phyloP scores from a whole-genome alignment of 2,329 filamentous ascomycete species.

The Elsinoe perseae region DNA sequence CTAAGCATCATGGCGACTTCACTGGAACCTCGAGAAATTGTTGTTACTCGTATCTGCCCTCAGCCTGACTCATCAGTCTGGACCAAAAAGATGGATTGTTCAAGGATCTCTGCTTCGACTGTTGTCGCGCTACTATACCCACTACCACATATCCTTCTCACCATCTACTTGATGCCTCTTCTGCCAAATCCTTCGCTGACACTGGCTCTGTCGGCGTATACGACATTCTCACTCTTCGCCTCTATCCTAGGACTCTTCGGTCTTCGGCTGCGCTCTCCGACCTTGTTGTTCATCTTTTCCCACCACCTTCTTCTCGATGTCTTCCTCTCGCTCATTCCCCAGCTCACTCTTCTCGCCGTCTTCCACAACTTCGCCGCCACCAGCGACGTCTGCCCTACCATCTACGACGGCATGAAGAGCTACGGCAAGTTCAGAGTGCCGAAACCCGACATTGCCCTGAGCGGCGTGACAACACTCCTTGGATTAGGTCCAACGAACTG shows the following conservation, averaged over 20 bases:
- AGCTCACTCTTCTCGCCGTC: slow-evolving; percentile 18
- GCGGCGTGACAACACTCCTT: not conserved
- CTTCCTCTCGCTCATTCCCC: slow-evolving; percentile 19
- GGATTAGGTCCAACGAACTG: slow-evolving; percentile 14
- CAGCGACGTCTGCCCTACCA: slow-evolving; percentile 6
- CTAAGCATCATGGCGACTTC: not conserved
- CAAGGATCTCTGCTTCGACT: not conserved
- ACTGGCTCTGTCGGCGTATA: slow-evolving; percentile 6
- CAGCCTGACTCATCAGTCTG: not conserved
- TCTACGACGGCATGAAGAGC: not conserved
- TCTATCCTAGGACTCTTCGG: slow-evolving; percentile 39
- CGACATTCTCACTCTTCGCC: slow-evolving; percentile 2
- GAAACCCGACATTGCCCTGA: slow-evolving; percentile 6
- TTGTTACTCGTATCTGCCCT: not conserved
- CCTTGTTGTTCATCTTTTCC: slow-evolving; percentile 18
- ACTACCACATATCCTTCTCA: slow-evolving; percentile 2
- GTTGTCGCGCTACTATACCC: not conserved
- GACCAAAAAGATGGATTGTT: not conserved
- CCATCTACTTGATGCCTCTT: slow-evolving; percentile 1
- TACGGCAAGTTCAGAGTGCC: slow-evolving; percentile 11
- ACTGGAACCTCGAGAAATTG: not conserved
- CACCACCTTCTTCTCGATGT: slow-evolving; percentile 20
- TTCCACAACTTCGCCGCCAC: slow-evolving; percentile 17
- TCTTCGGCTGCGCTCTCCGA: slow-evolving; percentile 12
- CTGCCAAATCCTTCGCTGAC: slow-evolving; percentile 1